Evolutionary conservation across 768 basidiomycete species (phyloP).

Genomic region (Gyrodon lividus): DNA sequence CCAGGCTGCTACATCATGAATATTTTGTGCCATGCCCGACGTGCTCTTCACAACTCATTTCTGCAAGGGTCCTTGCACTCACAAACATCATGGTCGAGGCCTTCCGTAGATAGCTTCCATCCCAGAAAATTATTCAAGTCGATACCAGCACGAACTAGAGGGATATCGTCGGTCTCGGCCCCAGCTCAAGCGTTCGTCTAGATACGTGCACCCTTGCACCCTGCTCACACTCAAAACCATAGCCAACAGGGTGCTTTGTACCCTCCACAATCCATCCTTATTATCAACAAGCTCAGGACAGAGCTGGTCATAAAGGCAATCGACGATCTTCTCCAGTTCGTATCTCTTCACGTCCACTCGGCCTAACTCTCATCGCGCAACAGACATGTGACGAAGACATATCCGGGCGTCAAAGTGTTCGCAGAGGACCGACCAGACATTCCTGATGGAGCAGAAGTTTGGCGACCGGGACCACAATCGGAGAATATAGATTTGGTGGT

Average conservation of each 20-base stretch:
- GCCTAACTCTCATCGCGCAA: conserved; percentile 4
- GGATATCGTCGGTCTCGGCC: conserved; percentile 12
- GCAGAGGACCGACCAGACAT: conserved; percentile 67
- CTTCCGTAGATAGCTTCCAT: not conserved
- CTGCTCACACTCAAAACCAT: conserved; percentile 25
- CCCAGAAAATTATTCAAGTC: not conserved
- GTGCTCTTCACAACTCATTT: conserved; percentile 23
- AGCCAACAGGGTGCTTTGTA: conserved; percentile 24
- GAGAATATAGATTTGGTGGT: conserved; percentile 82
- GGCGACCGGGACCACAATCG: conserved; percentile 53
- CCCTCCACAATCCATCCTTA: conserved; percentile 62
- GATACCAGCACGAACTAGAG: conserved; percentile 7
- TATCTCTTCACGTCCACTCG: conserved; percentile 4
- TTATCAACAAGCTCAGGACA: conserved; percentile 81
- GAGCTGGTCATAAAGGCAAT: conserved; percentile 76
- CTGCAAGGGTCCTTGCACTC: conserved; percentile 7
- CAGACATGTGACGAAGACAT: conserved; percentile 57
- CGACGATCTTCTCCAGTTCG: conserved; percentile 68
- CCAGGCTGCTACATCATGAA: conserved; percentile 20
- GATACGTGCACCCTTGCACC: conserved; percentile 4
- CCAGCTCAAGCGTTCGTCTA: conserved; percentile 21
- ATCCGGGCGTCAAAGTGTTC: conserved; percentile 62
- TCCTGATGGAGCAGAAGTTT: conserved; percentile 60
- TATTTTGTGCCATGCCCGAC: conserved; percentile 17
- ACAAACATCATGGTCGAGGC: conserved; percentile 3